A percentile compares a stretch with the other conserved stretches of the same genome.
These are phyloP conservation scores for Meyerozyma carpophila DNA, from an alignment of 1,139 yeast species.

Conservation along the genomic window DNA sequence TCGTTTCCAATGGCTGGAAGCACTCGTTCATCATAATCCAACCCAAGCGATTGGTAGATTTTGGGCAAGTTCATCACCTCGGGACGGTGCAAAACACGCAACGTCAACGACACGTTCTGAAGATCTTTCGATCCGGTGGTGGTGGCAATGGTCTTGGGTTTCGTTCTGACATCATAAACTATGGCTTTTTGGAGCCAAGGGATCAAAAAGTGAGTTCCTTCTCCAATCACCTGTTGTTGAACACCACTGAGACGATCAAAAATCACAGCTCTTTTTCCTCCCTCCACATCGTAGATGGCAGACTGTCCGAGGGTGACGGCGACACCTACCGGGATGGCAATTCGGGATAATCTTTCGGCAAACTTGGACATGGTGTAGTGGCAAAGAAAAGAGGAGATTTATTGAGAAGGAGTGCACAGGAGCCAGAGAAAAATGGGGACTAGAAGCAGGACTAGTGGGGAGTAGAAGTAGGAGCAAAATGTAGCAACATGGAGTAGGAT, in stretches of 20 bases:
- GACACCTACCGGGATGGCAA: constrained; percentile 69
- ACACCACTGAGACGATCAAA: constrained; percentile 92
- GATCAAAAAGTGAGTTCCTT: constrained; percentile 90
- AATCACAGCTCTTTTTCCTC: constrained; percentile 93
- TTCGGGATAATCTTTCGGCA: constrained; percentile 34
- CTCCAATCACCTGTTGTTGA: constrained; percentile 80
- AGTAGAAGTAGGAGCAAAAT: no score
- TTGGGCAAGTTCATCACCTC: constrained; percentile 76
- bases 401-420: not conserved
- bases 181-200: constrained; percentile 97
- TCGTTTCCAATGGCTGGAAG: constrained; percentile 97
- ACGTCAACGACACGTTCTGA: constrained; percentile 90
- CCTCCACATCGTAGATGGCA: constrained; percentile 87
- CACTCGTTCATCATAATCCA: constrained; percentile 95
- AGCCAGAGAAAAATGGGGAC: not conserved
- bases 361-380: constrained; percentile 29
- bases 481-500: no score
- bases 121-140: constrained; percentile 96
- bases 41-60: constrained; percentile 86
- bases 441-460: no score
- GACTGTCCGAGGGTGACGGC: constrained; percentile 63
- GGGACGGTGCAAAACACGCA: constrained; percentile 92
- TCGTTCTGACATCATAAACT: constrained; percentile 84
- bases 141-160: constrained; percentile 88
- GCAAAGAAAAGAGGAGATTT: not conserved